phyloP scores from a whole-genome alignment of 2,329 filamentous ascomycete species.

The Ambrosiella beaveri region DNA sequence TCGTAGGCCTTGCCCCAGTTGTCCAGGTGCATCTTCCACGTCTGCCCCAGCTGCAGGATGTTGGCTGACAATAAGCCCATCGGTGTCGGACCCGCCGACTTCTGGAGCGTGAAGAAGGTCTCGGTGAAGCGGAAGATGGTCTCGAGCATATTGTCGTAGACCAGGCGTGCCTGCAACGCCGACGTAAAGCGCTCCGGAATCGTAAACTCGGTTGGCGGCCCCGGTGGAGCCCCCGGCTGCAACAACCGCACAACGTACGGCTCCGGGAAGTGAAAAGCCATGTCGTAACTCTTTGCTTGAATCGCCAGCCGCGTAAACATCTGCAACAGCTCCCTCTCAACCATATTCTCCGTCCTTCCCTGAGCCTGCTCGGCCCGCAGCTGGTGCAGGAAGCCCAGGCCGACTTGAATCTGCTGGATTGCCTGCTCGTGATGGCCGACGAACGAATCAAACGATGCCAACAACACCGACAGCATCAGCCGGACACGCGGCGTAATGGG shows the following conservation, averaged over 20 bases:
- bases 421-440: slow-evolving; percentile 45
- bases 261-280: slow-evolving; percentile 49
- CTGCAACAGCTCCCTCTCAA: slow-evolving; percentile 41
- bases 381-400: slow-evolving; percentile 36
- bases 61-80: slow-evolving; percentile 34
- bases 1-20: slow-evolving; percentile 41
- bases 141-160: slow-evolving; percentile 39
- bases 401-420: slow-evolving; percentile 43
- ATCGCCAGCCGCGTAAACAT: slow-evolving; percentile 48
- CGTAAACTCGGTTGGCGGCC: not conserved
- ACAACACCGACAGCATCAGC: slow-evolving; percentile 47
- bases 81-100: slow-evolving; percentile 27
- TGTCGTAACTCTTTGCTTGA: slow-evolving; percentile 50
- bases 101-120: slow-evolving; percentile 26
- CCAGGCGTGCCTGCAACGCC: slow-evolving; percentile 35
- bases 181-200: slow-evolving; percentile 30
- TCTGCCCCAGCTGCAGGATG: slow-evolving; percentile 29
- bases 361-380: slow-evolving; percentile 28
- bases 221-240: not conserved
- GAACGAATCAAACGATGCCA: slow-evolving; percentile 53
- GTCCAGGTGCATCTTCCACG: slow-evolving; percentile 33
- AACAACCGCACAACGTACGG: slow-evolving; percentile 41
- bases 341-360: slow-evolving; percentile 25
- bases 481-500: slow-evolving; percentile 29
- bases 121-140: slow-evolving; percentile 42